Evolutionary conservation across 2,329 filamentous ascomycete species (phyloP), one percentile per base, ranked within the genome.

Genomic region (Microcyclospora pomicola): DNA sequence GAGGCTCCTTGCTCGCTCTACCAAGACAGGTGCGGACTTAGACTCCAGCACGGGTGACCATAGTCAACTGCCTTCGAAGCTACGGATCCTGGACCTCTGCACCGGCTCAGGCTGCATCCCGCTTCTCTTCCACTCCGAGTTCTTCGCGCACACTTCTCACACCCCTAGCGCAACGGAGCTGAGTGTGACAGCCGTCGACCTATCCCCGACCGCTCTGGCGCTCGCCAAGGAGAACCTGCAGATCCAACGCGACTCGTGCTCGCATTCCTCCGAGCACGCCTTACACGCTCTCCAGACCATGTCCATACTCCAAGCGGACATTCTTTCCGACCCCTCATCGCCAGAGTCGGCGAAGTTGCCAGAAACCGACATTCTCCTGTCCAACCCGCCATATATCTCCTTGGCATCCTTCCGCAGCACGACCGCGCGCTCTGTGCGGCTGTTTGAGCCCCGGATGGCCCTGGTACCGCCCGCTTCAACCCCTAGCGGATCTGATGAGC

Each of bases 301-400:
- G 6, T 4, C 30, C 19, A 24, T 24, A 24, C 5, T 24, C 19
- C 19, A 24, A 7, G 19, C 19, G 5, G 7, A 24, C 7, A 7
- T 24, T 7, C 4, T 7, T 7, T 24, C 19, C 5, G 19, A 24
- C 4, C 5, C 4, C 19, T 24, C 19, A 24, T 24, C 19, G 4
- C 7, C 19, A 24, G 19, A 13, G 9, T 9, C 9, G n/a, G 10
- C 10, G 5, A 30, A 15, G 11, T 33, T 16, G 3, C 31, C 41
- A 7, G 36, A 24, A 7, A 49, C 47, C 33, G 53, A 92, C 44
- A 62, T 96, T 3, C 60, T 98, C 1, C 72, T 91, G 28, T 82
- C 82, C 1, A 98, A 98, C 52, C 91, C 91, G 12, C 91, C 91
- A 0, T 96, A 96, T 56, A 79, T 96, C 36, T 92, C 86, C 2